Conservation (phyloP, 768 basidiomycete genomes). For the Xerocomellus intermedius region DNA sequence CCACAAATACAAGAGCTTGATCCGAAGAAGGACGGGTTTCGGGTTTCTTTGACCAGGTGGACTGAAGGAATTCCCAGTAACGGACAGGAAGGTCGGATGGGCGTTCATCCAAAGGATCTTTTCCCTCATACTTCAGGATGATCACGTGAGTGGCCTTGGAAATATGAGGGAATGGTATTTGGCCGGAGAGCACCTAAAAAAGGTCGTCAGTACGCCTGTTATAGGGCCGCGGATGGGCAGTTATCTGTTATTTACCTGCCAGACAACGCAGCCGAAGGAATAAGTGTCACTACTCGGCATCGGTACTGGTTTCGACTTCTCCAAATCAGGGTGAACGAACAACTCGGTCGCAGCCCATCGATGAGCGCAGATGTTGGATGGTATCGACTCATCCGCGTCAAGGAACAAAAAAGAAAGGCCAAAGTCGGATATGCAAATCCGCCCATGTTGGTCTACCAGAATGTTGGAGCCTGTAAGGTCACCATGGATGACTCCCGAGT, state of each 20-base stretch:
- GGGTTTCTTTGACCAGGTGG: slow-evolving; percentile 9
- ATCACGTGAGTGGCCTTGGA: slow-evolving; percentile 11
- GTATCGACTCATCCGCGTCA: slow-evolving; percentile 1
- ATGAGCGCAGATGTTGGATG: slow-evolving; percentile 7
- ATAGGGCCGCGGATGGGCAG: too few relatives aligned
- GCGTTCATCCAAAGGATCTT: slow-evolving; percentile 14
- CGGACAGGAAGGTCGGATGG: not conserved
- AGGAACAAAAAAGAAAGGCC: slow-evolving; percentile 5
- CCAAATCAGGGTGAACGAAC: slow-evolving; percentile 11
- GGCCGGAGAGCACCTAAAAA: slow-evolving; percentile 12
- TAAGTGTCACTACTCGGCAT: slow-evolving; percentile 9
- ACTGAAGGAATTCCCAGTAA: slow-evolving; percentile 12
- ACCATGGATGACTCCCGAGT: slow-evolving; percentile 10
- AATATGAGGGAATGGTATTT: slow-evolving; percentile 9
- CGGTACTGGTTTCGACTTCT: not conserved
- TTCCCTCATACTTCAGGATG: slow-evolving; percentile 15
- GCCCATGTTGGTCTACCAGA: slow-evolving; percentile 4
- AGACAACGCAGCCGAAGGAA: slow-evolving; percentile 11
- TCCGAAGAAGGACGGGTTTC: slow-evolving; percentile 8
- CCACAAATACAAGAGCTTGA: slow-evolving; percentile 4
- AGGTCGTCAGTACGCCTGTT: not conserved
- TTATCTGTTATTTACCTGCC: slow-evolving; percentile 5
- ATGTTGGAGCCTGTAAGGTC: slow-evolving; percentile 17
- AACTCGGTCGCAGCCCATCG: slow-evolving; percentile 13
- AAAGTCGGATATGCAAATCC: slow-evolving; percentile 15